A percentile compares a stretch with the other conserved stretches of the same genome.
phyloP scores from a whole-genome alignment of 176 grass and related monocot species.

The Aegilops bicornis region DNA sequence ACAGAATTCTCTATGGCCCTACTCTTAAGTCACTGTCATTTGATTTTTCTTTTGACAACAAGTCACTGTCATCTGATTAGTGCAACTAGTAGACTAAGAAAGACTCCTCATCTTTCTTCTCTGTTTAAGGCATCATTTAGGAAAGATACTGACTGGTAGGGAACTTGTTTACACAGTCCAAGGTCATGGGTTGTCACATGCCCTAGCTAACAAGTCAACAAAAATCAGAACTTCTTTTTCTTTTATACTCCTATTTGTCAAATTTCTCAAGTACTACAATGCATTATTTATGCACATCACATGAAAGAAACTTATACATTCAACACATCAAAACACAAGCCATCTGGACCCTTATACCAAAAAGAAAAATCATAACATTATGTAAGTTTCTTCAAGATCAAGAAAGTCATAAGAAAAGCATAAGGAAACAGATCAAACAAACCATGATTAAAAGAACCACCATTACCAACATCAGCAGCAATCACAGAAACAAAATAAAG shows the following conservation, averaged over 20 bases:
- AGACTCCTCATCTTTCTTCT: neutral
- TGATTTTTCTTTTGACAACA: neutral
- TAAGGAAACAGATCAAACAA: neutral
- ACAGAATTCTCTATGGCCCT: neutral
- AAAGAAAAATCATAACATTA: neutral
- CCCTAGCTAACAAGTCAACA: constrained; percentile 16
- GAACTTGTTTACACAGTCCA: neutral
- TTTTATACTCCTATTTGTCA: neutral
- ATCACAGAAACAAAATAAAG: neutral
- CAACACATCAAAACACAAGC: too few relatives aligned
- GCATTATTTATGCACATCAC: neutral
- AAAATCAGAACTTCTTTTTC: neutral
- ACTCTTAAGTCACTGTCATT: constrained; percentile 20
- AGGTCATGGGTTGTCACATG: constrained; percentile 27
- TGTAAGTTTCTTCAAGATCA: neutral
- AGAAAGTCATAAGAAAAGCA: neutral
- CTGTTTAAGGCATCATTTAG: constrained; percentile 13
- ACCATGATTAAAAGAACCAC: neutral
- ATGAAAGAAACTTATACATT: neutral
- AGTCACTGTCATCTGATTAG: constrained; percentile 27
- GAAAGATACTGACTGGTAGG: neutral
- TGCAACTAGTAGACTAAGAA: constrained; percentile 20
- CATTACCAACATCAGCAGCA: neutral
- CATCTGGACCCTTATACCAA: neutral
- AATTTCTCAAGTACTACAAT: neutral